Conservation (phyloP, 257 asterid species). For the Forsythia suspensa region DNA sequence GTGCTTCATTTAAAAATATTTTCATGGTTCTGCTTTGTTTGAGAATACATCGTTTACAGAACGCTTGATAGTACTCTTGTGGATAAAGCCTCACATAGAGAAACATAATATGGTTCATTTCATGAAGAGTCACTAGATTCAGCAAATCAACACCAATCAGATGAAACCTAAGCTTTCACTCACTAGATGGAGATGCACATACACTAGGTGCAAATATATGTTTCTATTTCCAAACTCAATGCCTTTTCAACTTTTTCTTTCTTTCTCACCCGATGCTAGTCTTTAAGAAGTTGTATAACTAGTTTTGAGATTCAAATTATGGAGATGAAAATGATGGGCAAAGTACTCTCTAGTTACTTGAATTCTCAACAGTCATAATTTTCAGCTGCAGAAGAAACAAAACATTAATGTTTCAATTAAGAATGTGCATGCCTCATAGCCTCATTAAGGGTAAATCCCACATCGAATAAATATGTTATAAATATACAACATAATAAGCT, state of each 20-base stretch:
- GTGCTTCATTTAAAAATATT: too few relatives aligned
- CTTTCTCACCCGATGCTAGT: too few relatives aligned
- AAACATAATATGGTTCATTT: neutral
- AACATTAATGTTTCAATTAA: neutral
- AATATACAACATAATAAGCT: too few relatives aligned
- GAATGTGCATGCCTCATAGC: neutral
- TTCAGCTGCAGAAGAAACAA: neutral
- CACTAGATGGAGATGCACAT: neutral
- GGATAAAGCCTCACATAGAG: too few relatives aligned
- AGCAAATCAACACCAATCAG: neutral
- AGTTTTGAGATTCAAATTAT: neutral
- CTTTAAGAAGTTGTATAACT: too few relatives aligned
- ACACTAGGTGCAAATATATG: neutral
- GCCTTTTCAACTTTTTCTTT: neutral
- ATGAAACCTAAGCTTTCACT: neutral
- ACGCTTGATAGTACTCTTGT: neutral
- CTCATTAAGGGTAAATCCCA: too few relatives aligned
- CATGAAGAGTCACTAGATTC: neutral
- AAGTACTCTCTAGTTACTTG: neutral
- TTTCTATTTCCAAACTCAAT: neutral
- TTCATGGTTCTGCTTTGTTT: too few relatives aligned
- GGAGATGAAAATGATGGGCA: neutral
- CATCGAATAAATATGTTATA: too few relatives aligned
- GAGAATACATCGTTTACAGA: neutral
- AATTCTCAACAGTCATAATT: neutral